phyloP scores from a whole-genome alignment of 2,329 filamentous ascomycete genomes.

The Alternaria longipes region DNA sequence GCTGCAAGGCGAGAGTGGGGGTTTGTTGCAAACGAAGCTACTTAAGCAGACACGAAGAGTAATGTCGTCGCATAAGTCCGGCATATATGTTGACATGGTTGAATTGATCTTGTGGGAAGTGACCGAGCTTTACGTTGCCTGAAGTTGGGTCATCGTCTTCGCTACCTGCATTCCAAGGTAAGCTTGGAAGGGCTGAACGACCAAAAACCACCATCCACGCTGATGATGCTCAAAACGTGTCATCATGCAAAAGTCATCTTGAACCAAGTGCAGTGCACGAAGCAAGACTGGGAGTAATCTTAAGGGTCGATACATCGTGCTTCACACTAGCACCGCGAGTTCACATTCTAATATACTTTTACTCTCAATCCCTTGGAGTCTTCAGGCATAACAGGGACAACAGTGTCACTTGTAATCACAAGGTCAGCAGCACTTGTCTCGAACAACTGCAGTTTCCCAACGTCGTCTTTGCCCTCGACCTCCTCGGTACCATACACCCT shows the following conservation, averaged over 20 bases:
- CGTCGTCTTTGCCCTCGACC: slow-evolving; percentile 4
- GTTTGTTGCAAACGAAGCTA: not conserved
- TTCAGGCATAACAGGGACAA: slow-evolving; percentile 5
- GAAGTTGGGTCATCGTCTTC: not conserved
- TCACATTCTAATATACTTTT: not conserved
- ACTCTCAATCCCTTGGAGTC: slow-evolving; percentile 5
- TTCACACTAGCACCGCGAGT: not conserved
- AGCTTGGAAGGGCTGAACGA: not conserved
- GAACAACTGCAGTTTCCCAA: slow-evolving; percentile 8
- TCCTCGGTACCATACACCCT: not conserved
- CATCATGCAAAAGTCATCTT: not conserved
- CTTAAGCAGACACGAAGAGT: not conserved
- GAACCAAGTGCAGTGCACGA: not conserved
- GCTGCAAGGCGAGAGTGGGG: too few species aligned
- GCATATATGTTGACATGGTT: not conserved
- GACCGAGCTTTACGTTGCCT: not conserved
- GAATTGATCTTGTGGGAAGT: not conserved
- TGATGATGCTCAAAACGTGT: not conserved
- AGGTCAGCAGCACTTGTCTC: slow-evolving; percentile 6
- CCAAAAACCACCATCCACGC: not conserved
- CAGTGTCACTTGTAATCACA: slow-evolving; percentile 5
- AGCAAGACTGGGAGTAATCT: not conserved
- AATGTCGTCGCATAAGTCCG: not conserved
- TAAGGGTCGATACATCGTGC: not conserved
- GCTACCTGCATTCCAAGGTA: not conserved